A percentile compares a stretch with the other conserved stretches of the same genome.
Conservation (phyloP, 345 rosid species). For the Kandelia obovata region DNA sequence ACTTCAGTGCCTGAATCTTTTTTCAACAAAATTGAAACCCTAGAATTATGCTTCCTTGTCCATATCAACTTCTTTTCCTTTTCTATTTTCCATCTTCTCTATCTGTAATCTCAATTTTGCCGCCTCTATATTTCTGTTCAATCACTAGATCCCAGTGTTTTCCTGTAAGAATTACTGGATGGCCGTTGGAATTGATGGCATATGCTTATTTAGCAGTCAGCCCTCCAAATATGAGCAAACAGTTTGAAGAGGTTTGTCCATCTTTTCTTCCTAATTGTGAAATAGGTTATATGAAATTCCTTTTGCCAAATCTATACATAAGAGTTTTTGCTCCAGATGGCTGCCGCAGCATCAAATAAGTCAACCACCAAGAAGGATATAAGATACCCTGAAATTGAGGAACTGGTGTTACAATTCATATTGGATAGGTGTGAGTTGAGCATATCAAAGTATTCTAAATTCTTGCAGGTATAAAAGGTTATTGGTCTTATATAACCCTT, state of each 20-base stretch:
- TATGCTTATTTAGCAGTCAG: slow-evolving; percentile 82
- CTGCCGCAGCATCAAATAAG: slow-evolving; percentile 84
- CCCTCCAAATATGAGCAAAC: slow-evolving; percentile 73
- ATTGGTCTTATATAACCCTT: too few species aligned
- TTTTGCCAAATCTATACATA: slow-evolving; percentile 1
- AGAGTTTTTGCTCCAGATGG: slow-evolving; percentile 54
- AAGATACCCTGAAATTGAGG: slow-evolving; percentile 70
- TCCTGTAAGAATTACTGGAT: slow-evolving; percentile 78
- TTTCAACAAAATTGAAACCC: slow-evolving; percentile 6
- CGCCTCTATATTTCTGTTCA: slow-evolving; percentile 4
- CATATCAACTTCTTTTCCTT: not conserved
- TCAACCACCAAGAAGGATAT: slow-evolving; percentile 49
- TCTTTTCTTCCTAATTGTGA: slow-evolving; percentile 3
- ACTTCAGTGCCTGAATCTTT: not conserved
- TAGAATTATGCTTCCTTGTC: slow-evolving; percentile 1
- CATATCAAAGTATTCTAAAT: slow-evolving; percentile 79
- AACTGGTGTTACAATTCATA: slow-evolving; percentile 67
- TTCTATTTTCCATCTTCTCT: slow-evolving; percentile 7
- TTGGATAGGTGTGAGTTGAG: slow-evolving; percentile 76
- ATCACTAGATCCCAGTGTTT: slow-evolving; percentile 69
- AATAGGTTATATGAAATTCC: not conserved
- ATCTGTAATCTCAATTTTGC: not conserved
- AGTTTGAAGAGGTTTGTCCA: slow-evolving; percentile 71
- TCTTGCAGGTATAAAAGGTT: slow-evolving; percentile 63
- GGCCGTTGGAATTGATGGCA: slow-evolving; percentile 92